These are phyloP conservation scores for Gossypium bickii DNA, from an alignment of 345 rosid species.

Conservation along the genomic window DNA sequence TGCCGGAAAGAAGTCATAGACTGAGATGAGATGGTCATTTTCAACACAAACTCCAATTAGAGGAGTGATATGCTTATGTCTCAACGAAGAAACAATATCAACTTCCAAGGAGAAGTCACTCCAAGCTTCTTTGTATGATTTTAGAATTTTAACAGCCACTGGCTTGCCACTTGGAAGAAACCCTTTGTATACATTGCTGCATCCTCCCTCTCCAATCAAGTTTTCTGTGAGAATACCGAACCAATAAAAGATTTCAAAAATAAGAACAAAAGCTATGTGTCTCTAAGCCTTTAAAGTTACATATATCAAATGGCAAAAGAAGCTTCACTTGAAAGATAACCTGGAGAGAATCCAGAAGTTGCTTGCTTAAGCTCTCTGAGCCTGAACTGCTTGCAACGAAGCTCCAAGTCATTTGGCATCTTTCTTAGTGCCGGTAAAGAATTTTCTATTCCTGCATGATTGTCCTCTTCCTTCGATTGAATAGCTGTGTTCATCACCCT, in stretches of 20 bases:
- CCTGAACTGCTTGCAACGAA: constrained; percentile 38
- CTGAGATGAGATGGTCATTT: constrained; percentile 30
- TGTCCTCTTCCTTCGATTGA: neutral
- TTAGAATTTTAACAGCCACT: constrained; percentile 41
- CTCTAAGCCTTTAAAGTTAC: neutral
- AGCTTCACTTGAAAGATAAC: constrained; percentile 20
- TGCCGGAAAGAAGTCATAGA: constrained; percentile 32
- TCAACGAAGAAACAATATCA: constrained; percentile 34
- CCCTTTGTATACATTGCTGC: constrained; percentile 47
- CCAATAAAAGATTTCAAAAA: neutral
- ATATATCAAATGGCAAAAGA: neutral
- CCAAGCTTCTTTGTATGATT: constrained; percentile 41
- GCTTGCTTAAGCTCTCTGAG: constrained; percentile 36
- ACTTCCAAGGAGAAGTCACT: constrained; percentile 39
- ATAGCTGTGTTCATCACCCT: neutral
- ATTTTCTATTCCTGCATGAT: neutral
- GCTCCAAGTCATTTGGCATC: constrained; percentile 17
- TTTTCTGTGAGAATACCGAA: constrained; percentile 26
- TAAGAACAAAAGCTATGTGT: constrained; percentile 3
- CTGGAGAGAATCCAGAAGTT: constrained; percentile 42
- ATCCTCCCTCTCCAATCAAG: constrained; percentile 53
- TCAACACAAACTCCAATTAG: constrained; percentile 40
- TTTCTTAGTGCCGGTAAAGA: constrained; percentile 10
- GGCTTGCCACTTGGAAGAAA: constrained; percentile 33
- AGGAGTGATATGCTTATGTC: constrained; percentile 33